phyloP scores from a whole-genome alignment of 345 rosid genomes.

The Syzygium aqueum region DNA sequence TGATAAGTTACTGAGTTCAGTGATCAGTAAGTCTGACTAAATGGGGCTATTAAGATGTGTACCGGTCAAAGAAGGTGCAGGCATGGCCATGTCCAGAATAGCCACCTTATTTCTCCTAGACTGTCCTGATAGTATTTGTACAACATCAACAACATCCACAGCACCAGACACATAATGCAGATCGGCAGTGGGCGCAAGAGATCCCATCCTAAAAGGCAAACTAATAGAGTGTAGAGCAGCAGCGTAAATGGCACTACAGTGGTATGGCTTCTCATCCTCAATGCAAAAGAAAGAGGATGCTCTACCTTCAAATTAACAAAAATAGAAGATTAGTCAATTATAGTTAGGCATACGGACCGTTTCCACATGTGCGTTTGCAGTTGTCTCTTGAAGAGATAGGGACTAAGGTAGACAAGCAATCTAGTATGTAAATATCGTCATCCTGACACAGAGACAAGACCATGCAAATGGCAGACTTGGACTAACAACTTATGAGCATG shows the following conservation, averaged over 20 bases:
- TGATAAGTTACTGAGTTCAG: neutral
- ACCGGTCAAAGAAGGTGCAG: constrained; percentile 55
- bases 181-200: constrained; percentile 32
- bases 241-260: constrained; percentile 75
- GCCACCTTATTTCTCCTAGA: constrained; percentile 61
- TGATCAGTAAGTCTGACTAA: neutral
- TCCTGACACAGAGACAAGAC: neutral
- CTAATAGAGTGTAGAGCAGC: constrained; percentile 72
- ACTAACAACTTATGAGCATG: neutral
- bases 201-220: constrained; percentile 66
- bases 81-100: constrained; percentile 72
- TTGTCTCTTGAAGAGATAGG: neutral
- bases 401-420: neutral
- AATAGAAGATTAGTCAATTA: neutral
- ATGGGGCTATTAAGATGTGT: neutral
- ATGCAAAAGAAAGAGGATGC: constrained; percentile 43
- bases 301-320: constrained; percentile 39
- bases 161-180: constrained; percentile 40
- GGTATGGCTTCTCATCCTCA: constrained; percentile 70
- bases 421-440: neutral
- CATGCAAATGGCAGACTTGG: neutral
- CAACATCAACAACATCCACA: constrained; percentile 43
- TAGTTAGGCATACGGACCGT: neutral
- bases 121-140: constrained; percentile 53
- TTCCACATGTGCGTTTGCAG: neutral